A percentile compares a stretch with the other conserved stretches of the same genome.
phyloP scores from a whole-genome alignment of 148 eudicot genomes.

The Fallopia convolvulus region DNA sequence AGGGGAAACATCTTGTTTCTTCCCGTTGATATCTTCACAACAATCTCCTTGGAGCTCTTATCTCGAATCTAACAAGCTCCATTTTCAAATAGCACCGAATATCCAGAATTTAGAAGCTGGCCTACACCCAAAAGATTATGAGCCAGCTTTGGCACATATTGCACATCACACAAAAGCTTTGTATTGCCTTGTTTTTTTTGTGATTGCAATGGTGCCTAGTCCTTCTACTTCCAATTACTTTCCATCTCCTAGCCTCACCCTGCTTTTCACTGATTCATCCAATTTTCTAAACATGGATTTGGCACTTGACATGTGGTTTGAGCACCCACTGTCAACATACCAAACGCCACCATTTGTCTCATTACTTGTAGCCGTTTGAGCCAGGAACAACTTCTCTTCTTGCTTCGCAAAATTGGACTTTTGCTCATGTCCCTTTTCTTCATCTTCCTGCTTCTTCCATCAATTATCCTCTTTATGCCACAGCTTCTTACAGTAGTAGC shows the following conservation, averaged over 20 bases:
- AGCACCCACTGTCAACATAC: background rate
- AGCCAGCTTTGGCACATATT: background rate
- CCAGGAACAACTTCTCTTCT: too few relatives aligned
- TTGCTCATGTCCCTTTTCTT: too few relatives aligned
- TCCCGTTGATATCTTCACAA: background rate
- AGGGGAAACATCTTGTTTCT: background rate
- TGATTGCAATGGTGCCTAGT: background rate
- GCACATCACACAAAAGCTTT: background rate
- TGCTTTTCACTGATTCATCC: background rate
- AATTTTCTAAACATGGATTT: background rate
- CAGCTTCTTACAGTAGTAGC: too few relatives aligned
- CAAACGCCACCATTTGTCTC: too few relatives aligned
- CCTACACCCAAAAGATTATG: background rate
- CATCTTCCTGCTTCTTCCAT: too few relatives aligned
- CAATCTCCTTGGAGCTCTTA: background rate
- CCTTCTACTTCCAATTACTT: background rate
- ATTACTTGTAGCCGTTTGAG: too few relatives aligned
- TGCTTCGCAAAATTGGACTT: too few relatives aligned
- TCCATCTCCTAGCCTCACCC: background rate
- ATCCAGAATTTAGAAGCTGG: background rate
- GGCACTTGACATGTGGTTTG: background rate
- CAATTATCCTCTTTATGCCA: too few relatives aligned
- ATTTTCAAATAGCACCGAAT: background rate
- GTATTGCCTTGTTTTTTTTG: background rate
- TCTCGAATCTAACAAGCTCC: accelerated